phyloP scores from a whole-genome alignment of 1,139 yeast genomes.

The Zygoascus hellenicus region DNA sequence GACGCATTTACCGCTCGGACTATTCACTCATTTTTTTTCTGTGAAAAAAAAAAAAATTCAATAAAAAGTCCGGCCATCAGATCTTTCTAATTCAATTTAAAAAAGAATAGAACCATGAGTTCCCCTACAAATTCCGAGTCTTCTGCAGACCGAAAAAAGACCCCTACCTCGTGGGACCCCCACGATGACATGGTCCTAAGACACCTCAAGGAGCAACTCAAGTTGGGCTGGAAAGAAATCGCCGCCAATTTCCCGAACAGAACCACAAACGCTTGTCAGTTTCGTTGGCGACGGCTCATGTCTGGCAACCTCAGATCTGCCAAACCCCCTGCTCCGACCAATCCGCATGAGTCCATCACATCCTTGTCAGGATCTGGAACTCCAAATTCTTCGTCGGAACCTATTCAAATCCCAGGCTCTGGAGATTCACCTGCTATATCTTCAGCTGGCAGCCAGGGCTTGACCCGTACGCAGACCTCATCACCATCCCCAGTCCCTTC shows the following conservation, averaged over 20 bases:
- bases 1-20: too few relatives aligned
- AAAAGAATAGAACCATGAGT: not conserved
- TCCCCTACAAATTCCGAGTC: not conserved
- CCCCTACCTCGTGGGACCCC: constrained; percentile 76
- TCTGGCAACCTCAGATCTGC: constrained; percentile 38
- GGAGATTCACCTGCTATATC: not conserved
- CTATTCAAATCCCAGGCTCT: constrained; percentile 4
- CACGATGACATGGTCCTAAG: constrained; percentile 64
- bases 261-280: constrained; percentile 80
- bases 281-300: constrained; percentile 68
- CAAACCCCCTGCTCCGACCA: constrained; percentile 11
- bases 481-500: constrained; percentile 8
- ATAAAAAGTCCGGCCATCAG: too few relatives aligned
- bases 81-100: too few relatives aligned
- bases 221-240: constrained; percentile 78
- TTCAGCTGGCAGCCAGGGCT: not conserved
- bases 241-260: constrained; percentile 63
- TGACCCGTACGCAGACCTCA: too few relatives aligned
- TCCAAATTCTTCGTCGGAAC: not conserved
- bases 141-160: constrained; percentile 27
- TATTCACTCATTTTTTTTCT: too few relatives aligned
- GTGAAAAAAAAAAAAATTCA: too few relatives aligned
- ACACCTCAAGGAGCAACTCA: constrained; percentile 64
- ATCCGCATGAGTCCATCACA: constrained; percentile 9
- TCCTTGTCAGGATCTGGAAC: not conserved